Evolutionary conservation across 2,329 filamentous ascomycete genomes (phyloP), one percentile per base, ranked within the genome.

Genomic region (Fusarium staphyleae): DNA sequence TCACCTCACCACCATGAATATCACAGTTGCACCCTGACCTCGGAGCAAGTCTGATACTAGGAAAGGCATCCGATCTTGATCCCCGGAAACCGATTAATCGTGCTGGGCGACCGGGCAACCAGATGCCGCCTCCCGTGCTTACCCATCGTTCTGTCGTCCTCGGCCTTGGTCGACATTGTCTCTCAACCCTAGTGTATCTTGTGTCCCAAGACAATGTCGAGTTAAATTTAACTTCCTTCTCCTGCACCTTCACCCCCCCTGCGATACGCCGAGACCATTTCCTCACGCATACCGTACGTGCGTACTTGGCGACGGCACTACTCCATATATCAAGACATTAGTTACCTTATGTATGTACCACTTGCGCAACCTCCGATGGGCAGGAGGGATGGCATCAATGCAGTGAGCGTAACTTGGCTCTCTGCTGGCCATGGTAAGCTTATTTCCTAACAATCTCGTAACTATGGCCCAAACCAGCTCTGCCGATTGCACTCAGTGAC

Each of bases 141-240:
- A 48, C 57, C 37, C 46, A 42, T 30, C 48, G 44, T 36, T 42
- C 32, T 47, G 40, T 48, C 39, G 42, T 43, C 49, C 28, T 50
- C 37, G 37, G 26, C 54, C 35, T 51, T 45, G 34, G 42, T 32
- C 48, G 42, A 33, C 35, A 48, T 61, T 62, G 48, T 51, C 54
- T 40, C 44, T 51, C 28, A 44, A 22, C 41, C 48, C 51, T 42
- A 52, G 37, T 54, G 58, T 59, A 49, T 52, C 50, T 44, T 52
- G 56, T 54, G 42, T 60, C 26, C 49, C 46, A 65, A 66, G 55
- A 65, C 57, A 67, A 65, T 67, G 47, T 65, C 57, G 57, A 65
- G 55, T 48, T 49, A 41, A 56, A 60, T 65, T 67, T 62, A 55
- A 66, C 64, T 50, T 63, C 18, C 51, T 42, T 57, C 50, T 62